phyloP scores from a whole-genome alignment of 1,139 yeast genomes.

The Magnusiomyces suaveolens region DNA sequence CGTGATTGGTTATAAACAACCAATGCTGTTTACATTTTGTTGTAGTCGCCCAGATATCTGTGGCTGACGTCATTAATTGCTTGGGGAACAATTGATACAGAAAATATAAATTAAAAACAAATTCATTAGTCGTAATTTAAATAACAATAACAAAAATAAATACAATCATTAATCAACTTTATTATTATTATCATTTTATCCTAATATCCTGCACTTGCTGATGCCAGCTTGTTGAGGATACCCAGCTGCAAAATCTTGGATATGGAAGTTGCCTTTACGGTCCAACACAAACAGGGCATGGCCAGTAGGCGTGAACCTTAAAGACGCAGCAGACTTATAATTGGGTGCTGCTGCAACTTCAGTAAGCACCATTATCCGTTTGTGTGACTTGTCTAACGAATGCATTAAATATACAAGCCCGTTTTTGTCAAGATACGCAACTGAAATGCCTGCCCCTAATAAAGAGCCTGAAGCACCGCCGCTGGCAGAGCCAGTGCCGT shows the following conservation, averaged over 20 bases:
- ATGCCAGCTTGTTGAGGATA: slow-evolving; percentile 71
- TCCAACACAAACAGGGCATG: slow-evolving; percentile 69
- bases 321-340: slow-evolving; percentile 59
- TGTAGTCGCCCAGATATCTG: no score
- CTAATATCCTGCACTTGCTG: slow-evolving; percentile 43
- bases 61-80: no score
- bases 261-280: slow-evolving; percentile 65
- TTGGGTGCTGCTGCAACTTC: slow-evolving; percentile 64
- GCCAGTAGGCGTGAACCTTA: slow-evolving; percentile 70
- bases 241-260: slow-evolving; percentile 85
- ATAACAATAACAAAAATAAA: no score
- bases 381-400: slow-evolving; percentile 42
- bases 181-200: no score
- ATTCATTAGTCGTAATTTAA: no score
- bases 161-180: no score
- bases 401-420: slow-evolving; percentile 67
- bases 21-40: no score
- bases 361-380: slow-evolving; percentile 60
- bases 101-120: no score
- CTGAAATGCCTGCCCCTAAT: slow-evolving; percentile 46
- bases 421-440: slow-evolving; percentile 67
- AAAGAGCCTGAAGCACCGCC: neutral
- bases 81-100: no score
- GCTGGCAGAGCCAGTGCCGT: neutral
- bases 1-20: no score